These are phyloP conservation scores for Yamadazyma takamatsuzukensis DNA, from an alignment of 805 yeast genomes.

Conservation along the genomic window DNA sequence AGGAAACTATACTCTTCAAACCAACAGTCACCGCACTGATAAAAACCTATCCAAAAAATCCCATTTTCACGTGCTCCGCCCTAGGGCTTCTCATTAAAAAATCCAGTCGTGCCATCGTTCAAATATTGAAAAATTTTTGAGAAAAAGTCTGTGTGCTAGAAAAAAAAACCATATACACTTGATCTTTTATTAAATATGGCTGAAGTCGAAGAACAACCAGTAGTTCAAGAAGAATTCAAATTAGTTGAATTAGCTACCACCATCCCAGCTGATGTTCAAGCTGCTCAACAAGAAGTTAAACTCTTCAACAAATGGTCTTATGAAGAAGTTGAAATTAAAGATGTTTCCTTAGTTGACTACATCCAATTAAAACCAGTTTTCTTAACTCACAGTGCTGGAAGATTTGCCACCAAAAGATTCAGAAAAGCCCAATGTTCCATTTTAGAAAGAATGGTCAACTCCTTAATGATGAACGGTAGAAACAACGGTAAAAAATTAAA, in stretches of 20 bases:
- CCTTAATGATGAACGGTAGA: conserved; percentile 99
- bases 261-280: conserved; percentile 95
- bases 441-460: conserved; percentile 98
- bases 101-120: too few species aligned
- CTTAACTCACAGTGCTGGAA: conserved; percentile 99
- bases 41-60: too few species aligned
- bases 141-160: too few species aligned
- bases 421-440: conserved; percentile 99
- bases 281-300: conserved; percentile 93
- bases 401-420: conserved; percentile 99
- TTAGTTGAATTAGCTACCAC: conserved; percentile 87
- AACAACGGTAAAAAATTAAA: conserved; percentile 99
- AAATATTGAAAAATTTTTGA: too few species aligned
- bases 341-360: conserved; percentile 97
- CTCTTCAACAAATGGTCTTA: conserved; percentile 99
- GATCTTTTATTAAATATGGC: conserved; percentile 73
- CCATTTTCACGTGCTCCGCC: too few species aligned
- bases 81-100: too few species aligned
- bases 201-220: conserved; percentile 77
- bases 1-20: too few species aligned
- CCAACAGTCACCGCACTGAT: too few species aligned
- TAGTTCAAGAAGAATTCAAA: conserved; percentile 81
- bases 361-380: conserved; percentile 96
- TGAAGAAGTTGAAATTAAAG: conserved; percentile 96
- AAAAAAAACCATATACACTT: too few species aligned